These are phyloP conservation scores for Candida silvatica DNA, from an alignment of 805 yeast genomes.

Conservation along the genomic window DNA sequence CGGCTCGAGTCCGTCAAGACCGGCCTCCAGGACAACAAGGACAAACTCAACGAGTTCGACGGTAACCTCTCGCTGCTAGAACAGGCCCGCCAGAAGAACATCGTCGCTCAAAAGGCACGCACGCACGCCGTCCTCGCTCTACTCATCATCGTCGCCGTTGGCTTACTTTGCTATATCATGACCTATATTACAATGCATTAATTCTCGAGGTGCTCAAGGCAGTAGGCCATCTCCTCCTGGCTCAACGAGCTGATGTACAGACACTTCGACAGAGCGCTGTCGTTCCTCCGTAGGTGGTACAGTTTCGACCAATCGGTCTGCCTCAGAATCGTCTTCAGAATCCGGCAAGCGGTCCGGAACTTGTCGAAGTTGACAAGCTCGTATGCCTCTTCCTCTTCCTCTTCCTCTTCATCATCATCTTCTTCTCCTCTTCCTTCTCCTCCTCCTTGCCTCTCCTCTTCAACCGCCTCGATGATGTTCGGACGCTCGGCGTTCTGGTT, in stretches of 20 bases:
- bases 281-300: constrained; percentile 46
- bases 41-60: constrained; percentile 15
- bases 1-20: constrained; percentile 19
- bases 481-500: constrained; percentile 65
- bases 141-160: not conserved
- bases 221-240: constrained; percentile 59
- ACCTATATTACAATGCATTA: no score
- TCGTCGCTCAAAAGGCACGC: constrained; percentile 5
- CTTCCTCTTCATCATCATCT: constrained; percentile 4
- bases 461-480: constrained; percentile 27
- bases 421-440: constrained; percentile 18
- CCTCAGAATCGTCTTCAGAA: constrained; percentile 69
- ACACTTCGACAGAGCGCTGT: constrained; percentile 73
- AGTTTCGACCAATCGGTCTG: constrained; percentile 79
- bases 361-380: constrained; percentile 67
- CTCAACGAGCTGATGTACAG: constrained; percentile 68
- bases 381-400: constrained; percentile 18
- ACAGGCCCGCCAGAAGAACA: constrained; percentile 10
- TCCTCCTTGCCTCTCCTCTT: constrained; percentile 12
- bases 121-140: constrained; percentile 3
- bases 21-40: constrained; percentile 14
- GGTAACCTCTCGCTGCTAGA: constrained; percentile 11
- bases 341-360: constrained; percentile 64
- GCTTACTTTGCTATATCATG: constrained; percentile 1
- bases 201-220: constrained; percentile 17